Conservation (phyloP, 202 grass and related monocot species). For the Schoenoplectus triqueter region DNA sequence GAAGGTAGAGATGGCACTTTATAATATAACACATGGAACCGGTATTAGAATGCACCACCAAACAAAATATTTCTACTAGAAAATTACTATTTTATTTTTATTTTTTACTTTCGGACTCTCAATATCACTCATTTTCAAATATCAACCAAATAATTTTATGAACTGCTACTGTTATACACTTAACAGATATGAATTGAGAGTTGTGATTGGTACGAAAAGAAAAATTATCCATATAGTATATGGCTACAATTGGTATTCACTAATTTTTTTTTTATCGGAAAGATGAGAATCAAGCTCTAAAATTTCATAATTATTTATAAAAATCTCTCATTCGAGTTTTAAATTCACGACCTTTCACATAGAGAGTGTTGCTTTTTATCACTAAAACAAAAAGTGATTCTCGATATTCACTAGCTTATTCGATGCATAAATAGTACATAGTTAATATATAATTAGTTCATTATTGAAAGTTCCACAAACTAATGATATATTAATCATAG, state of each 20-base stretch:
- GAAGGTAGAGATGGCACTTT: conserved; percentile 12
- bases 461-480: conserved; percentile 2
- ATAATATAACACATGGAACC: neutral
- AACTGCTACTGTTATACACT: neutral
- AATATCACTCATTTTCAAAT: neutral
- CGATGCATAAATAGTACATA: neutral
- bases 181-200: neutral
- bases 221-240: neutral
- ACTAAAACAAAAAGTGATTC: too few species aligned
- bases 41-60: neutral
- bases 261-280: too few species aligned
- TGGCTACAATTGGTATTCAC: too few species aligned
- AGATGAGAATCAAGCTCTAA: too few species aligned
- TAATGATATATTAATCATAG: conserved; percentile 7
- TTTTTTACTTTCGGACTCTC: neutral
- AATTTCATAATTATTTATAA: too few species aligned
- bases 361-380: too few species aligned
- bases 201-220: neutral
- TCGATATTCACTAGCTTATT: neutral
- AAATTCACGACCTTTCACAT: too few species aligned
- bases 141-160: conserved; percentile 2
- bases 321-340: too few species aligned
- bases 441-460: neutral
- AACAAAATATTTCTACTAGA: neutral
- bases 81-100: too few species aligned